Base-by-base conservation (phyloP, 805 yeast genomes). In the Barnettozyma sucrosica region DNA sequence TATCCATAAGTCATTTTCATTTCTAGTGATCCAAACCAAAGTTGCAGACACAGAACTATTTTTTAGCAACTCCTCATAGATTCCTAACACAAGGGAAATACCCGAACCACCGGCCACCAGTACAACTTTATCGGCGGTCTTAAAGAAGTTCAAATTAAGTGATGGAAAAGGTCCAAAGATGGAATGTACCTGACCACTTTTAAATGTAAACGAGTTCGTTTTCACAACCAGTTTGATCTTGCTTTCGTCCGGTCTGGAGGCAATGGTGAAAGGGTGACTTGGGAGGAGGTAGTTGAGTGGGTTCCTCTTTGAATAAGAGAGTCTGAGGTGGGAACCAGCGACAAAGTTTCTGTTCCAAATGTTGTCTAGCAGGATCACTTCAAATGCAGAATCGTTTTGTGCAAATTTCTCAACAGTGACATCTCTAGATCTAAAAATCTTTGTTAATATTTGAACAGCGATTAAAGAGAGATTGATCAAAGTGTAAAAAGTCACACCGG, bases 61-160 rank as follows among this genome's bases (percentile, higher is more conserved):
- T 5, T 44, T 42, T 18, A 57, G 57, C 42, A 79, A 66, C 48
- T 72, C 65, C 41, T 70, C 69, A 55, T 69, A 75, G 1, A 81
- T 37, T 0, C 85, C 81, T 9, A 81, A 51, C 4, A 83, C 85
- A 46, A 75, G 75, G 0, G 89, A 80, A 10, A 85, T 74, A 1
- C 92, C 90, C 2, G 88, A 77, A 0, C 93, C 93, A 13, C 90
- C 92, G 52, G 83, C 77, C 1, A 84, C 69, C 18, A 84, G 70
- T 14, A 69, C 60, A 1, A 80, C 74, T 36, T 75, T 72, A 30
- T 72, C 74, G 0, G 77, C 81, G 0, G 77, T 70, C 36, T 66
- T 63, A 51, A 77, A 72, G 50, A 78, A 75, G 18, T 68, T 65
- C 11, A 57, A 51, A 11, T 75, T 67, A 4, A 79, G 47, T 5